A percentile compares a stretch with the other conserved stretches of the same genome.
Conservation (phyloP, 331 rosid genomes). For the Ulmus americana region DNA sequence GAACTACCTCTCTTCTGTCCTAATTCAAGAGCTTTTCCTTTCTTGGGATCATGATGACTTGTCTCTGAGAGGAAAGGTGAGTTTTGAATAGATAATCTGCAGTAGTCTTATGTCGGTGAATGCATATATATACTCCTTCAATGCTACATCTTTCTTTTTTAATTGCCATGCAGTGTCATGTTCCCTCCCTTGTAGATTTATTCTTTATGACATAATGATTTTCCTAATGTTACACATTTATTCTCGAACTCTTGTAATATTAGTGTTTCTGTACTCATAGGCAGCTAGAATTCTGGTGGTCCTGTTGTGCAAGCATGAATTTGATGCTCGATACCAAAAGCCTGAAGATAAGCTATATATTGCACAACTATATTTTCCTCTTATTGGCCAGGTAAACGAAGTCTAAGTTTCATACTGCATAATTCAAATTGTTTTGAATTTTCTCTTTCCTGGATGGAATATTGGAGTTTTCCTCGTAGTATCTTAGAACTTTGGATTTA, state of each 20-base stretch:
- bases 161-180: background rate
- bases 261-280: slow-evolving; percentile 34
- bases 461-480: background rate
- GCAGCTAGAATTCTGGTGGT: slow-evolving; percentile 93
- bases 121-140: background rate
- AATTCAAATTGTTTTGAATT: background rate
- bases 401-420: background rate
- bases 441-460: slow-evolving; percentile 1
- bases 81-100: slow-evolving; percentile 19
- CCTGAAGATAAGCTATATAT: slow-evolving; percentile 92
- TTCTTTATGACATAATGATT: background rate
- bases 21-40: slow-evolving; percentile 92
- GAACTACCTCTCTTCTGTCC: slow-evolving; percentile 93
- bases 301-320: slow-evolving; percentile 93
- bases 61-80: slow-evolving; percentile 78
- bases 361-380: slow-evolving; percentile 95
- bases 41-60: slow-evolving; percentile 98
- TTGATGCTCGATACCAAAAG: slow-evolving; percentile 97
- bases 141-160: background rate
- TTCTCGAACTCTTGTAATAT: slow-evolving; percentile 3
- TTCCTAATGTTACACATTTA: background rate
- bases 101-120: slow-evolving; percentile 4
- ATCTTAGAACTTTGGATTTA: background rate
- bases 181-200: background rate
- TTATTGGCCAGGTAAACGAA: slow-evolving; percentile 73